These are phyloP conservation scores for Phytophthora foliorum DNA, from an alignment of 352 stramenopile genomes.

Conservation along the genomic window DNA sequence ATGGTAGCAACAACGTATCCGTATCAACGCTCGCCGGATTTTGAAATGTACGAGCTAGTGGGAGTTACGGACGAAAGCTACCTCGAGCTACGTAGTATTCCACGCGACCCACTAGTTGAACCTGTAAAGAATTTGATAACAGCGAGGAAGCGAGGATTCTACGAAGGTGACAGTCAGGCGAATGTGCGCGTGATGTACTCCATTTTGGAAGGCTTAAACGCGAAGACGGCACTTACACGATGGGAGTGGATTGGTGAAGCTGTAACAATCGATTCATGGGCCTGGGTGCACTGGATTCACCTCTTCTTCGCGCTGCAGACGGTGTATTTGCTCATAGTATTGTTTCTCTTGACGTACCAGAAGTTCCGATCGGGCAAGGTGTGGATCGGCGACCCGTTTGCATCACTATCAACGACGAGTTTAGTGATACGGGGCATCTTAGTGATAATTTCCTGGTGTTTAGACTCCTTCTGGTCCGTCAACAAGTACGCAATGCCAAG, in stretches of 20 bases:
- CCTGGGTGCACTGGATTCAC: conserved; percentile 46
- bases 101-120: neutral
- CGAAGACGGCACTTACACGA: conserved; percentile 3
- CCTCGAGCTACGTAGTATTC: conserved; percentile 25
- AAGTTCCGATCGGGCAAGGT: conserved; percentile 36
- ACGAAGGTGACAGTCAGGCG: conserved; percentile 33
- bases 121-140: conserved; percentile 38
- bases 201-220: neutral
- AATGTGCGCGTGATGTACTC: conserved; percentile 31
- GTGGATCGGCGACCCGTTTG: conserved; percentile 54
- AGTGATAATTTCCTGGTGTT: conserved; percentile 32
- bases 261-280: conserved; percentile 33
- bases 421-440: conserved; percentile 24
- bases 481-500: conserved; percentile 34
- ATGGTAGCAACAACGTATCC: conserved; percentile 35
- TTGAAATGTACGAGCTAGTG: conserved; percentile 33
- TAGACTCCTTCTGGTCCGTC: conserved; percentile 41
- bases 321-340: conserved; percentile 30
- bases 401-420: conserved; percentile 32
- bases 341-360: conserved; percentile 36
- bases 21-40: conserved; percentile 32
- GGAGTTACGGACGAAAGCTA: conserved; percentile 19
- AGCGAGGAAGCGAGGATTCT: conserved; percentile 35
- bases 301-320: conserved; percentile 37
- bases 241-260: conserved; percentile 29